phyloP scores from a whole-genome alignment of 2,329 filamentous ascomycete species.

The Diaporthe vaccinii region DNA sequence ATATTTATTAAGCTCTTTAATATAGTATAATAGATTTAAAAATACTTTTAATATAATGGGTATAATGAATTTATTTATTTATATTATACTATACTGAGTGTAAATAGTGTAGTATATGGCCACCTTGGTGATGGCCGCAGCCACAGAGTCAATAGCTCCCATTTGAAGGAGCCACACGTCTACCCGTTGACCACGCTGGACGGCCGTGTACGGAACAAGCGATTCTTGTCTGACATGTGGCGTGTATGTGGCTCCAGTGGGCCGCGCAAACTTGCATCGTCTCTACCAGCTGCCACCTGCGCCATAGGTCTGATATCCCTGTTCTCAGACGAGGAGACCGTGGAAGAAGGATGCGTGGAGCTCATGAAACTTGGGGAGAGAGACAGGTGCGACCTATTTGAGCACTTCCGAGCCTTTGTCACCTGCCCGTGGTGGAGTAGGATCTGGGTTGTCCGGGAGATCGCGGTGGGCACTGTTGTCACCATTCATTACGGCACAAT shows the following conservation, averaged over 20 bases:
- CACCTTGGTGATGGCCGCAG: constrained; percentile 25
- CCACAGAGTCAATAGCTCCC: constrained; percentile 7
- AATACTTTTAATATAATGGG: no score
- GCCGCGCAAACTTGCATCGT: not conserved
- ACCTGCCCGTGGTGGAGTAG: constrained; percentile 33
- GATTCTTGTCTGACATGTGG: not conserved
- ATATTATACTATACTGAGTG: no score
- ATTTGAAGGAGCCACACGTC: not conserved
- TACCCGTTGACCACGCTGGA: not conserved
- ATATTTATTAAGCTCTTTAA: no score
- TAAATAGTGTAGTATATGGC: no score
- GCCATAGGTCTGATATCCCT: constrained; percentile 19
- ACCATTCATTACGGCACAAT: constrained; percentile 25
- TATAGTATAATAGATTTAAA: no score
- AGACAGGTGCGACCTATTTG: constrained; percentile 15
- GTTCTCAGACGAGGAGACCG: not conserved
- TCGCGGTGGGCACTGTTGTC: not conserved
- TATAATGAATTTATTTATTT: no score
- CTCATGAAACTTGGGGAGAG: not conserved
- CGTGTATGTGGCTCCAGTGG: not conserved
- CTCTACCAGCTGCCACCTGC: not conserved
- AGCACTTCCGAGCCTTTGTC: constrained; percentile 6
- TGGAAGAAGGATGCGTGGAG: not conserved
- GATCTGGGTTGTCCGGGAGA: constrained; percentile 36
- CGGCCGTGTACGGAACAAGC: not conserved